Base-by-base conservation (phyloP, 2,329 filamentous ascomycete species). In the Aspergillus ustus region DNA sequence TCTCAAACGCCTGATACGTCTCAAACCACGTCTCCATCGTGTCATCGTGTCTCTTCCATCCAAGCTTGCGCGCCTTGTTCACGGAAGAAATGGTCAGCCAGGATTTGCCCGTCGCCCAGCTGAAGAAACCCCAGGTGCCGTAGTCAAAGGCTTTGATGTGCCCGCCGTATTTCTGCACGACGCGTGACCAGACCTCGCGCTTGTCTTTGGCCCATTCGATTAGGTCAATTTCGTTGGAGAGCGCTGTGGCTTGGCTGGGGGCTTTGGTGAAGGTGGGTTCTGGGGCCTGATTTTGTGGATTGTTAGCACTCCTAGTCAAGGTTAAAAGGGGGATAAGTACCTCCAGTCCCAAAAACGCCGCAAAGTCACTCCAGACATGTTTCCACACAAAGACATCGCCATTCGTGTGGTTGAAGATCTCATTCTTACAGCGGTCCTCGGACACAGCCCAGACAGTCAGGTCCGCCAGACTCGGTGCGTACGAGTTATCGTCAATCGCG, bases 331-430 rank as follows among this genome's bases (percentile, higher is more conserved):
- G n/a, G n/a, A n/a, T n/a, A n/a, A n/a, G 66, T 13, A 67, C 70
- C 43, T 72, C 62, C 9, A 72, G 49, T 4, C 66, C 69, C 2
- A 72, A 67, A 51, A 72, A 70, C 13, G 55, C 57, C 0, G 63
- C 69, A 9, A 72, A 53, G 11, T 67, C 66, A 3, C 61, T 59
- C 63, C 64, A 72, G 7, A 72, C 51, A 37, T 73, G 60, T 22
- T 60, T 66, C 72, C 72, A 73, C 8, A 71, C 67, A 29, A 73
- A 67, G 2, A 65, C 57, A 52, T 74, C 72, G 1, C 72, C 72
- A 40, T 74, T 74, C 4, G 54, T 63, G 29, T 70, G 67, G 44
- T 71, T 72, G 60, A 74, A 73, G 0, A 63, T 69, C 37, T 74
- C 67, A 40, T 74, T 65, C 40, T 67, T 66, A 17, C 63, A 65